Evolutionary conservation across 345 rosid species (phyloP).

Genomic region (Schrenkiella parvula): DNA sequence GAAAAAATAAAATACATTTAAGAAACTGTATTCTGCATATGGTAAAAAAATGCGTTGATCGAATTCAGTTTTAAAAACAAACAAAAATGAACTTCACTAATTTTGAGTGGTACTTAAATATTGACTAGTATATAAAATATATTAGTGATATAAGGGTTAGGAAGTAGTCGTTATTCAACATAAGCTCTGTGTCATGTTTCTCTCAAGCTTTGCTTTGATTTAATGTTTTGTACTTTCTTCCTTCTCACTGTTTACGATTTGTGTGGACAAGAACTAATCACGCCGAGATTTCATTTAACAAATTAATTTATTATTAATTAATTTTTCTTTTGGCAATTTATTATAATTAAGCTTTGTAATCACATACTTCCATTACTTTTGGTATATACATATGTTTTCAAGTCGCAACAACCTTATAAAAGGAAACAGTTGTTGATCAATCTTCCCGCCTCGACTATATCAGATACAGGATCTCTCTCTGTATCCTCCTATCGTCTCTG

Average conservation of each 20-base stretch:
- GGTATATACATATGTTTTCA: too few species aligned
- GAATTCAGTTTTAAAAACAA: background rate
- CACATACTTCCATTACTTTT: background rate
- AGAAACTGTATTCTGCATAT: background rate
- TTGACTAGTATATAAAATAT: background rate
- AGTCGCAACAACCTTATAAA: constrained; percentile 14
- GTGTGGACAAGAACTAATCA: constrained; percentile 26
- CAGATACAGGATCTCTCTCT: too few species aligned
- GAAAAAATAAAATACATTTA: background rate
- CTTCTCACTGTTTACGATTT: constrained; percentile 11
- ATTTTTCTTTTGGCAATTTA: background rate
- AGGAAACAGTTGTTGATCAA: constrained; percentile 12
- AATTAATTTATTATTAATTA: background rate
- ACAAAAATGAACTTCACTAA: background rate
- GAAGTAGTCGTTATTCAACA: constrained; percentile 27
- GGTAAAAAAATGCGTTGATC: background rate
- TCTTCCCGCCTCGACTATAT: constrained; percentile 32
- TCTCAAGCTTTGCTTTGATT: constrained; percentile 20
- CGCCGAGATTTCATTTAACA: constrained; percentile 4
- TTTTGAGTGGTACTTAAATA: background rate
- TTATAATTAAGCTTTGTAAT: background rate
- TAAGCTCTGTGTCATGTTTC: constrained; percentile 17
- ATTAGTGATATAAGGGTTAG: constrained; percentile 15
- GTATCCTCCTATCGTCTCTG: background rate
- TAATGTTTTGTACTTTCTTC: constrained; percentile 21